phyloP scores from a whole-genome alignment of 495 filamentous ascomycete species.

The Aspergillus nanangensis region DNA sequence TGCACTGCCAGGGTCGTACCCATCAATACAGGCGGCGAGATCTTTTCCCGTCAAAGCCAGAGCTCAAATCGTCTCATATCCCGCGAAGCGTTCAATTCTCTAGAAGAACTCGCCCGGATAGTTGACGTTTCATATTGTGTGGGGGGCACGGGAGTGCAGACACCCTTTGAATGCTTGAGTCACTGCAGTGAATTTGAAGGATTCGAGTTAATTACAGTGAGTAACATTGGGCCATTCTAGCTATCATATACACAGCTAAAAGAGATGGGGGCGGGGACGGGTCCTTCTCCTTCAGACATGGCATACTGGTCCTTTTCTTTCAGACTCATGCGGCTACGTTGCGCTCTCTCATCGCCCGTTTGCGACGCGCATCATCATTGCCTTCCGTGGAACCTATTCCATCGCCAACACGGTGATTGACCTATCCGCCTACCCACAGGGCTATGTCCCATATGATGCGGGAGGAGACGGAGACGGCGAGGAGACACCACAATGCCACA shows the following conservation, averaged over 20 bases:
- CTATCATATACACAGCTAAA: too few relatives aligned
- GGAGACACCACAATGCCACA: constrained; percentile 49
- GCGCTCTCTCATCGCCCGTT: constrained; percentile 69
- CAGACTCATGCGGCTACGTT: constrained; percentile 92
- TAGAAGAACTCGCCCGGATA: constrained; percentile 80
- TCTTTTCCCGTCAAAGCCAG: too few relatives aligned
- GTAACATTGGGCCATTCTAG: too few relatives aligned
- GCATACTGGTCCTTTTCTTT: constrained; percentile 82
- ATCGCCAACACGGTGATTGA: constrained; percentile 86
- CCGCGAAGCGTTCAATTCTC: constrained; percentile 63
- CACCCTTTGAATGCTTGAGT: constrained; percentile 80
- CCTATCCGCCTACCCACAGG: constrained; percentile 80
- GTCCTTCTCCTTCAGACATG: too few relatives aligned
- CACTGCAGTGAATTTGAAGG: constrained; percentile 76
- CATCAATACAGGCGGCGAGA: too few relatives aligned
- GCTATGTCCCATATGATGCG: constrained; percentile 81
- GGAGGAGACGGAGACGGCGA: constrained; percentile 28
- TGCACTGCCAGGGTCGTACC: background rate
- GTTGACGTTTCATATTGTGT: constrained; percentile 97
- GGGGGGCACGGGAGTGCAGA: constrained; percentile 71
- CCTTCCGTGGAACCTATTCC: constrained; percentile 92
- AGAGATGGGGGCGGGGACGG: too few relatives aligned
- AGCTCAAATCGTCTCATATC: constrained; percentile 44
- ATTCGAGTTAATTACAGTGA: constrained; percentile 69
- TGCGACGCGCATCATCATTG: constrained; percentile 68